Evolutionary conservation across 176 grass and related monocot genomes (phyloP).

Genomic region (Oryza nivara): DNA sequence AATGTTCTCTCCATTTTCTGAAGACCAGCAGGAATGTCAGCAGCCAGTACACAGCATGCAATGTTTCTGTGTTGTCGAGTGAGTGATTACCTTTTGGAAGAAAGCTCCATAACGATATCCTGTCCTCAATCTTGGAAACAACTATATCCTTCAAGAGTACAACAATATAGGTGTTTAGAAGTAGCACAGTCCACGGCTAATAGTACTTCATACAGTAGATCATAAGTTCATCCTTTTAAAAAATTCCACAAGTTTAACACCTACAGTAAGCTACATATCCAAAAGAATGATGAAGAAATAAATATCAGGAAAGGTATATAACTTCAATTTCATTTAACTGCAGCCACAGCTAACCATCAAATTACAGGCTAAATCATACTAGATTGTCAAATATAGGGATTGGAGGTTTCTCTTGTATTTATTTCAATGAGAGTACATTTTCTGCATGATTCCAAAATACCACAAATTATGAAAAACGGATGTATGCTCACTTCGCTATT

Average conservation of each 20-base stretch:
- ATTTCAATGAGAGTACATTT: not conserved
- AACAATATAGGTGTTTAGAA: slow-evolving; percentile 37
- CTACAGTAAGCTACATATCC: not conserved
- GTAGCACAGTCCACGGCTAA: slow-evolving; percentile 15
- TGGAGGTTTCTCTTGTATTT: not conserved
- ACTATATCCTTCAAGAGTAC: slow-evolving; percentile 58
- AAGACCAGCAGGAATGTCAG: slow-evolving; percentile 37
- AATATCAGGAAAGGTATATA: slow-evolving; percentile 13
- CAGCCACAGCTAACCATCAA: not conserved
- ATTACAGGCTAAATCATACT: slow-evolving; percentile 16
- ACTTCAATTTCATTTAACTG: slow-evolving; percentile 13
- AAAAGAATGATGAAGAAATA: slow-evolving; percentile 16
- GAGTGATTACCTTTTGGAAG: slow-evolving; percentile 74
- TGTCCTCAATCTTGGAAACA: slow-evolving; percentile 76
- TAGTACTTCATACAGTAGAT: slow-evolving; percentile 7
- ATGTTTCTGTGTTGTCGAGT: not conserved
- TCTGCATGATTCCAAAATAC: slow-evolving; percentile 10
- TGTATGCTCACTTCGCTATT: slow-evolving; percentile 51
- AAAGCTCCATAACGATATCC: slow-evolving; percentile 88
- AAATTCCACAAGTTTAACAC: not conserved
- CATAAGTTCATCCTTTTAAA: slow-evolving; percentile 3
- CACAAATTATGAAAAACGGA: slow-evolving; percentile 18
- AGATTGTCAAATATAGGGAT: not conserved
- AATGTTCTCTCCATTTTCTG: slow-evolving; percentile 68
- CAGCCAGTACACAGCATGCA: not conserved